Percentiles rank a stretch among this genome's conserved stretches.
phyloP scores from a whole-genome alignment of 345 rosid species.

The Brassica carinata region DNA sequence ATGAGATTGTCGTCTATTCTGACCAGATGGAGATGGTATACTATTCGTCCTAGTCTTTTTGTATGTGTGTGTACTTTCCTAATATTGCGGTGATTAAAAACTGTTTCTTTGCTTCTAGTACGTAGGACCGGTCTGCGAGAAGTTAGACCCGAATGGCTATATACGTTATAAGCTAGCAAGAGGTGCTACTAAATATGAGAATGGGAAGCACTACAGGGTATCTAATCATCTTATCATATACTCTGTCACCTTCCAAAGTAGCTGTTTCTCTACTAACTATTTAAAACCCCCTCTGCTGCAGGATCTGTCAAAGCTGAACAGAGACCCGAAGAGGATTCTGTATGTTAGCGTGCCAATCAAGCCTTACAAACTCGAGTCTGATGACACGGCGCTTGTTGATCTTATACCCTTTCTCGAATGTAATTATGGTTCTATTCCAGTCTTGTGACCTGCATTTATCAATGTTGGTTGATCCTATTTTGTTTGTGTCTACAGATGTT shows the following conservation, averaged over 20 bases:
- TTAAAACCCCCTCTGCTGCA: conserved; percentile 42
- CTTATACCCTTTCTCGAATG: conserved; percentile 99
- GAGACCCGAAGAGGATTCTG: conserved; percentile 77
- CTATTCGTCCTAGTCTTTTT: not conserved
- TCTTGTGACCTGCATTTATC: not conserved
- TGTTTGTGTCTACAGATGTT: conserved; percentile 56
- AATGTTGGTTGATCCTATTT: conserved; percentile 8
- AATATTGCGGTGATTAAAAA: too few relatives aligned
- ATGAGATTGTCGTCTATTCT: conserved; percentile 84
- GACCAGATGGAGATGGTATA: conserved; percentile 85
- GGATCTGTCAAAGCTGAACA: conserved; percentile 95
- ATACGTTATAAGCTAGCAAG: conserved; percentile 76
- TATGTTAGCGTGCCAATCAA: conserved; percentile 81
- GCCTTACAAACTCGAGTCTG: conserved; percentile 77
- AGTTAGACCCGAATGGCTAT: conserved; percentile 72
- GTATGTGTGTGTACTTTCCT: too few relatives aligned
- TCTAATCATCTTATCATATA: conserved; percentile 29
- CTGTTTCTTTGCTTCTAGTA: conserved; percentile 52
- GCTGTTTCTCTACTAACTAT: too few relatives aligned
- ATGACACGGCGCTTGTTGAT: conserved; percentile 87
- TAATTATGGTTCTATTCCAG: conserved; percentile 40
- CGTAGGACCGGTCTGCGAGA: conserved; percentile 80
- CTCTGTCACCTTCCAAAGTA: not conserved
- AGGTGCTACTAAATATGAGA: conserved; percentile 80
- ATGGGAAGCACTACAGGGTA: conserved; percentile 93